Evolutionary conservation across 257 asterid species (phyloP).

Genomic region (Dorcoceras hygrometricum): DNA sequence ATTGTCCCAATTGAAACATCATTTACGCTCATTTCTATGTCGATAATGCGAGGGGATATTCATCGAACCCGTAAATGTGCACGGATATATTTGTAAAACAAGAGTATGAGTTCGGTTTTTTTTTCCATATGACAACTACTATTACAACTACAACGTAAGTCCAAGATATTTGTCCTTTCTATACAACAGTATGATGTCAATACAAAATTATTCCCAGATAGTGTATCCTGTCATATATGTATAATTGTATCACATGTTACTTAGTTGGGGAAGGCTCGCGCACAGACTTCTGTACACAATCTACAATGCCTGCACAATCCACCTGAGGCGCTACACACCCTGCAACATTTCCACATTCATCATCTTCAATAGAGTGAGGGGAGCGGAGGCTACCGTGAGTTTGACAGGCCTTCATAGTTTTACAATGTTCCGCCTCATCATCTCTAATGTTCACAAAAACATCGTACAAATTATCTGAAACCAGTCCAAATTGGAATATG

Average conservation of each 20-base stretch:
- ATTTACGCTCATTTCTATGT: too few relatives aligned
- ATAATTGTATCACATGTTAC: neutral
- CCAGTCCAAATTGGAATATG: neutral
- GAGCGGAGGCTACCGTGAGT: slow-evolving; percentile 53
- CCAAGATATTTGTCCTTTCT: neutral
- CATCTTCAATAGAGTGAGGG: slow-evolving; percentile 36
- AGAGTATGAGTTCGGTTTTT: too few relatives aligned
- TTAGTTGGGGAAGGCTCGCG: slow-evolving; percentile 23
- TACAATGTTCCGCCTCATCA: slow-evolving; percentile 96
- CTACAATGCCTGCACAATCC: slow-evolving; percentile 47
- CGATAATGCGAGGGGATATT: too few relatives aligned
- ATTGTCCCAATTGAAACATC: too few relatives aligned
- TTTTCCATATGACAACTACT: too few relatives aligned
- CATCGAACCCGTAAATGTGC: too few relatives aligned
- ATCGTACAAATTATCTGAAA: slow-evolving; percentile 79
- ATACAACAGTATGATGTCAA: neutral
- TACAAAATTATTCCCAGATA: neutral
- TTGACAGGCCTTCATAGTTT: slow-evolving; percentile 63
- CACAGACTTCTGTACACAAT: slow-evolving; percentile 42
- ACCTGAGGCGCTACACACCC: slow-evolving; percentile 26
- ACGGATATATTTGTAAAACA: too few relatives aligned
- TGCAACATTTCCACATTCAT: slow-evolving; percentile 21
- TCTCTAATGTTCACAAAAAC: slow-evolving; percentile 84
- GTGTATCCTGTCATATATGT: neutral
- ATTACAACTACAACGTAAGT: too few relatives aligned